Percentiles rank a stretch among this genome's conserved stretches.
These are phyloP conservation scores for Sanguinoderma infundibulare DNA, from an alignment of 1,284 basidiomycete species.

Conservation along the genomic window DNA sequence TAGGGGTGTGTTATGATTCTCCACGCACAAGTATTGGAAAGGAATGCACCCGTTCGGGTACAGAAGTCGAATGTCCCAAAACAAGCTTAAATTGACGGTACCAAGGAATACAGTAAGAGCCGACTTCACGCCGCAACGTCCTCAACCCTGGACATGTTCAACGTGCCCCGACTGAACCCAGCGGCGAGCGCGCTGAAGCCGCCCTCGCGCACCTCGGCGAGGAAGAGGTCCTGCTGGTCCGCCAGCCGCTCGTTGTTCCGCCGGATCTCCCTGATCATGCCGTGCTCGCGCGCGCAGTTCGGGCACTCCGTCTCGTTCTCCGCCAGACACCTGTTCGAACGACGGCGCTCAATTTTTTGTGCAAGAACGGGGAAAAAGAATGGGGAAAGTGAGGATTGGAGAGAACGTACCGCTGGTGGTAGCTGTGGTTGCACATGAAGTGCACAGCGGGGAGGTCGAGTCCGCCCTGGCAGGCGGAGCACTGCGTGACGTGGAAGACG, in stretches of 20 bases:
- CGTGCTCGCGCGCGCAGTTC: constrained; percentile 83
- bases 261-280: constrained; percentile 88
- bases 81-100: too few relatives aligned
- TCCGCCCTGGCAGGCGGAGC: constrained; percentile 85
- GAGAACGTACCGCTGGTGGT: constrained; percentile 81
- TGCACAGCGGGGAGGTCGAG: constrained; percentile 93
- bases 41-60: too few relatives aligned
- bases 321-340: constrained; percentile 74
- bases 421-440: constrained; percentile 98
- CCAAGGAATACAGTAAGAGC: too few relatives aligned
- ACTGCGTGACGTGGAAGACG: constrained; percentile 94
- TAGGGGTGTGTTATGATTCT: too few relatives aligned
- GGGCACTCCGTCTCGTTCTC: constrained; percentile 92
- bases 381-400: neutral
- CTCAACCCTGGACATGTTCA: constrained; percentile 47
- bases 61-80: too few relatives aligned
- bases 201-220: constrained; percentile 83
- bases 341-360: neutral
- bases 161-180: constrained; percentile 78
- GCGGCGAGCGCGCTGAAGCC: constrained; percentile 84
- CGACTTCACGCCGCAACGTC: constrained; percentile 27
- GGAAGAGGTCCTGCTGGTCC: constrained; percentile 89
- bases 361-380: neutral
- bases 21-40: too few relatives aligned
- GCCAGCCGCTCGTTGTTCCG: constrained; percentile 83